Evolutionary conservation across 1,284 basidiomycete genomes (phyloP), one percentile per base, ranked within the genome.

Genomic region (Exobasidium cylindrosporum): DNA sequence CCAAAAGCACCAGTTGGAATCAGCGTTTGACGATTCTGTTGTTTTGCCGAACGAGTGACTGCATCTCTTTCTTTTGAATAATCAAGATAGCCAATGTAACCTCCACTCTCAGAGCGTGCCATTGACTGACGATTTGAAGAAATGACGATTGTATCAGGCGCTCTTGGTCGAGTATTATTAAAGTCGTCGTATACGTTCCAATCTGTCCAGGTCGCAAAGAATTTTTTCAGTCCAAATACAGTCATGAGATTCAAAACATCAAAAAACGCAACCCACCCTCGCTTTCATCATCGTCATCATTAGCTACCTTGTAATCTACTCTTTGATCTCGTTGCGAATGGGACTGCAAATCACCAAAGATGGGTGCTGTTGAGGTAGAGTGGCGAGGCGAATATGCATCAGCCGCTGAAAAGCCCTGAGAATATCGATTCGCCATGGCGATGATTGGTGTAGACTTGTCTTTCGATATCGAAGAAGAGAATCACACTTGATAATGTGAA

Each of bases 151-250:
- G 35, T 40, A 17, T 17, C 35, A 40, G 7, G 7, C 17, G 35
- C 35, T 7, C 35, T 40, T 40, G 35, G 17, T 13, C n/a, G 6
- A 1, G 64, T 64, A 28, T 69, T 76, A 66, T 76, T 76, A 62
- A 76, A 76, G 49, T 76, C 74, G 45, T 76, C 74, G 55, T 76
- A 76, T 14, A 76, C 72, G 49, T 76, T 74, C 74, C 74, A 76
- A 45, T 73, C 69, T 26, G 23, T 28, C n/a, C n/a, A n/a, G n/a
- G n/a, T n/a, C 35, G 35, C 35, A 17, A 40, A 40, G 35, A n/a
- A n/a, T n/a, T n/a, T n/a, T n/a, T n/a, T n/a, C n/a, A n/a, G n/a
- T n/a, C n/a, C n/a, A n/a, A n/a, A n/a, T n/a, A n/a, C n/a, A n/a
- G n/a, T n/a, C n/a, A n/a, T n/a, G n/a, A n/a, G 54, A 26, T 24